phyloP scores from a whole-genome alignment of 352 stramenopile species.

The Phytophthora idaei region DNA sequence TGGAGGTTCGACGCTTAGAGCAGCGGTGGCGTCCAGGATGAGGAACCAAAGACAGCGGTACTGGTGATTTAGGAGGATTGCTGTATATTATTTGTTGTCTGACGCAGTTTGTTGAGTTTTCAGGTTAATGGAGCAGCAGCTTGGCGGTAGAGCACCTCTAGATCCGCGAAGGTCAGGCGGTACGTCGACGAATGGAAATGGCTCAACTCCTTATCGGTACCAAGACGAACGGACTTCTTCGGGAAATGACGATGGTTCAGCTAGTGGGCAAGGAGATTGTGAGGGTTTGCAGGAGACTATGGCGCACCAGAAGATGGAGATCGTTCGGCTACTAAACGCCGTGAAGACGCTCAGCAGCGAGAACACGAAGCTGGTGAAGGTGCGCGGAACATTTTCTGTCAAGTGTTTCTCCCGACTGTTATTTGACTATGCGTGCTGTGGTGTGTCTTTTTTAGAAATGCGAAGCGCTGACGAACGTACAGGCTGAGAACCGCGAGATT shows the following conservation, averaged over 20 bases:
- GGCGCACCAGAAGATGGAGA: slow-evolving; percentile 81
- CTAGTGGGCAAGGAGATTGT: slow-evolving; percentile 30
- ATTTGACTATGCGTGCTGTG: slow-evolving; percentile 3
- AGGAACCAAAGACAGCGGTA: slow-evolving; percentile 76
- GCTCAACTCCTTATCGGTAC: slow-evolving; percentile 15
- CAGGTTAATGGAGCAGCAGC: slow-evolving; percentile 88
- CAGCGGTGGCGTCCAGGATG: slow-evolving; percentile 82
- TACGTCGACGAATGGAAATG: slow-evolving; percentile 28
- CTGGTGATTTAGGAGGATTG: not conserved
- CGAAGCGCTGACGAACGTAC: slow-evolving; percentile 69
- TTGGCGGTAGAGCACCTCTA: slow-evolving; percentile 47
- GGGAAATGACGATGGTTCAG: slow-evolving; percentile 1
- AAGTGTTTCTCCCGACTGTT: not conserved
- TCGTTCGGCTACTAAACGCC: slow-evolving; percentile 78
- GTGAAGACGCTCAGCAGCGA: slow-evolving; percentile 87
- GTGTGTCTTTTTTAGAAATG: slow-evolving; percentile 58
- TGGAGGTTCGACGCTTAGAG: slow-evolving; percentile 74
- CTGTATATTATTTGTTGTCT: not conserved
- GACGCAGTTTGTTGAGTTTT: slow-evolving; percentile 7
- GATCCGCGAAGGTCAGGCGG: slow-evolving; percentile 30
- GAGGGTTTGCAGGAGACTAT: slow-evolving; percentile 63
- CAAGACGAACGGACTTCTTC: slow-evolving; percentile 16
- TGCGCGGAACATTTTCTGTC: slow-evolving; percentile 22
- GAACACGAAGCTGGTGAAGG: slow-evolving; percentile 85
- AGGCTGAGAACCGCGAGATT: slow-evolving; percentile 78